phyloP scores from a whole-genome alignment of 2,329 filamentous ascomycete genomes.

The Penicillium decumbens region DNA sequence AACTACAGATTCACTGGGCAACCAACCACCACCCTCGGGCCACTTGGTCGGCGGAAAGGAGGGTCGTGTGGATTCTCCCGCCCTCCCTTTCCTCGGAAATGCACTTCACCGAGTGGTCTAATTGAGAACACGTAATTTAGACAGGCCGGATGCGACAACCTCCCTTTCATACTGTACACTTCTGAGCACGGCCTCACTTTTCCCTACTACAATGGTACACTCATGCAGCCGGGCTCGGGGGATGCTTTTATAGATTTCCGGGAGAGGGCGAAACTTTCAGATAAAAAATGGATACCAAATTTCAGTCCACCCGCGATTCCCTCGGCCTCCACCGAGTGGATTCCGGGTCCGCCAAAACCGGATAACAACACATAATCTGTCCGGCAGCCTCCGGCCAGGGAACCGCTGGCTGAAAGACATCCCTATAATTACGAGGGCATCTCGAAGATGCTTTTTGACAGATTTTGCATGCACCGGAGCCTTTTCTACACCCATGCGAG shows the following conservation, averaged over 20 bases:
- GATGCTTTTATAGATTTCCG: not conserved
- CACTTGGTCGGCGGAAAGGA: constrained; percentile 15
- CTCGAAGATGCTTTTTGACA: not conserved
- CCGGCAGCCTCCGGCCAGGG: constrained; percentile 16
- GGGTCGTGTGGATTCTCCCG: constrained; percentile 10
- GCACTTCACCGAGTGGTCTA: constrained; percentile 22
- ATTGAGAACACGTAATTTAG: constrained; percentile 21
- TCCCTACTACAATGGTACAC: not conserved
- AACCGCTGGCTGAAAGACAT: constrained; percentile 7
- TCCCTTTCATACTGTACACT: not conserved
- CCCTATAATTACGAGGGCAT: not conserved
- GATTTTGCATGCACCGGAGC: not conserved
- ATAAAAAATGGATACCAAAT: constrained; percentile 7
- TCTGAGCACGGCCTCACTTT: not conserved
- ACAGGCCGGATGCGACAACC: constrained; percentile 7
- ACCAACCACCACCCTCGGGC: constrained; percentile 4
- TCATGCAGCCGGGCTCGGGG: not conserved
- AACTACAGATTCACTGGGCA: constrained; percentile 22
- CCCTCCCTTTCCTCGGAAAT: constrained; percentile 19
- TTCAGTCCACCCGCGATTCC: constrained; percentile 15
- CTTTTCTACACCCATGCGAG: not conserved
- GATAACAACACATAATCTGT: constrained; percentile 8
- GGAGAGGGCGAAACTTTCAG: not conserved
- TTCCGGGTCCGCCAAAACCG: constrained; percentile 23
- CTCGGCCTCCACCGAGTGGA: constrained; percentile 19